A percentile compares a stretch with the other conserved stretches of the same genome.
phyloP scores from a whole-genome alignment of 345 rosid species.

The Moricandia arvensis region DNA sequence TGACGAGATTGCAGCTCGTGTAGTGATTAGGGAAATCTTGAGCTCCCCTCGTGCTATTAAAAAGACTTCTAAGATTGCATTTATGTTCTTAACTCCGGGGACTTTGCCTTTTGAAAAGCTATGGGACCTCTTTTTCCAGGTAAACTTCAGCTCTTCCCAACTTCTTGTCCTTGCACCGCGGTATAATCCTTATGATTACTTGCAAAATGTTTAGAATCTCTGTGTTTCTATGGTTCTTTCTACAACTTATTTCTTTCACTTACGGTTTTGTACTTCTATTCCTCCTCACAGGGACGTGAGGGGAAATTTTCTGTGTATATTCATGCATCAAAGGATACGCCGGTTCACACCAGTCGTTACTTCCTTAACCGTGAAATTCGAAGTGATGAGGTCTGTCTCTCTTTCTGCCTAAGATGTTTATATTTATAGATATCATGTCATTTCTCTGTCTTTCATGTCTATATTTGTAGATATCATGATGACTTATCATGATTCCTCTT shows the following conservation, averaged over 20 bases:
- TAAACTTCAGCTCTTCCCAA: conserved; percentile 23
- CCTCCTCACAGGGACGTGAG: conserved; percentile 66
- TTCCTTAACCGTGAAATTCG: conserved; percentile 67
- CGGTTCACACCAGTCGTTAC: conserved; percentile 75
- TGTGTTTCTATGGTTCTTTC: background rate
- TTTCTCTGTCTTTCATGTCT: background rate
- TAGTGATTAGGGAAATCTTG: conserved; percentile 76
- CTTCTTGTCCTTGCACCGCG: background rate
- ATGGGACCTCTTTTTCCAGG: conserved; percentile 89
- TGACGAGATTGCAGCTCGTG: conserved; percentile 71
- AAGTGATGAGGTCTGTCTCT: conserved; percentile 62
- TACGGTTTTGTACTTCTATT: background rate
- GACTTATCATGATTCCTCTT: conserved; percentile 13
- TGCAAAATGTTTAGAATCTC: background rate
- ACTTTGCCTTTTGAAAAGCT: conserved; percentile 92
- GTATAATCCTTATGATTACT: background rate
- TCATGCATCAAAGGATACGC: conserved; percentile 78
- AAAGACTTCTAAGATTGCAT: conserved; percentile 75
- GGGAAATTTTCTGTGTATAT: conserved; percentile 73
- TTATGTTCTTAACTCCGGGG: conserved; percentile 93
- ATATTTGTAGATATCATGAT: conserved; percentile 14
- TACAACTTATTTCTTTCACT: no score
- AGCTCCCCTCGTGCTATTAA: conserved; percentile 50
- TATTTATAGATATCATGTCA: conserved; percentile 18
- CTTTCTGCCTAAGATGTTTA: no score